phyloP scores from a whole-genome alignment of 2,329 filamentous ascomycete genomes.

The Aureobasidium sp. region DNA sequence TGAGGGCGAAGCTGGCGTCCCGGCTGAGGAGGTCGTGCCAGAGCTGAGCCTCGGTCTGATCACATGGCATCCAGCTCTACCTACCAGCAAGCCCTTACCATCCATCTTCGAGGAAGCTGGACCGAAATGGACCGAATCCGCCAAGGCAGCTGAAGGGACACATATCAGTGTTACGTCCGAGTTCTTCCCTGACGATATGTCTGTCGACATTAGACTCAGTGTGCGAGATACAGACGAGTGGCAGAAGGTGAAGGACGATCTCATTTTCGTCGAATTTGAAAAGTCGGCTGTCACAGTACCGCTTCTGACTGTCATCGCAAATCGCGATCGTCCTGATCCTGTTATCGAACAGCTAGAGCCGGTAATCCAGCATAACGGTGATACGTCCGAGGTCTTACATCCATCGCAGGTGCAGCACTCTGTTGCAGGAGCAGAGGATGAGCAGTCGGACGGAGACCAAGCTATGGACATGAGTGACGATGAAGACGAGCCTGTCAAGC shows the following conservation, averaged over 20 bases:
- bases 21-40: slow-evolving; percentile 28
- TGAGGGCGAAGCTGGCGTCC: slow-evolving; percentile 4
- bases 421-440: slow-evolving; percentile 20
- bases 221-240: slow-evolving; percentile 45
- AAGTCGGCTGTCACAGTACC: slow-evolving; percentile 37
- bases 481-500: slow-evolving; percentile 12
- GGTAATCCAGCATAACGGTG: neutral
- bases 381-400: neutral
- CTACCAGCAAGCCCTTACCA: slow-evolving; percentile 37
- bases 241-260: slow-evolving; percentile 43
- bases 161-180: slow-evolving; percentile 42
- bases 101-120: slow-evolving; percentile 39
- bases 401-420: slow-evolving; percentile 14
- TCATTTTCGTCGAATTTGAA: slow-evolving; percentile 42
- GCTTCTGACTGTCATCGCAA: slow-evolving; percentile 36
- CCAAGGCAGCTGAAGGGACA: slow-evolving; percentile 30
- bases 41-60: slow-evolving; percentile 35
- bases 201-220: slow-evolving; percentile 39
- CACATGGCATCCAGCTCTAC: slow-evolving; percentile 37
- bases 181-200: slow-evolving; percentile 39
- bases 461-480: slow-evolving; percentile 19
- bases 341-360: slow-evolving; percentile 15
- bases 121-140: slow-evolving; percentile 34
- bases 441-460: slow-evolving; percentile 22
- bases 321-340: slow-evolving; percentile 33